Base-by-base conservation (phyloP, 495 filamentous ascomycete species). In the Beverwykella pulmonaria region DNA sequence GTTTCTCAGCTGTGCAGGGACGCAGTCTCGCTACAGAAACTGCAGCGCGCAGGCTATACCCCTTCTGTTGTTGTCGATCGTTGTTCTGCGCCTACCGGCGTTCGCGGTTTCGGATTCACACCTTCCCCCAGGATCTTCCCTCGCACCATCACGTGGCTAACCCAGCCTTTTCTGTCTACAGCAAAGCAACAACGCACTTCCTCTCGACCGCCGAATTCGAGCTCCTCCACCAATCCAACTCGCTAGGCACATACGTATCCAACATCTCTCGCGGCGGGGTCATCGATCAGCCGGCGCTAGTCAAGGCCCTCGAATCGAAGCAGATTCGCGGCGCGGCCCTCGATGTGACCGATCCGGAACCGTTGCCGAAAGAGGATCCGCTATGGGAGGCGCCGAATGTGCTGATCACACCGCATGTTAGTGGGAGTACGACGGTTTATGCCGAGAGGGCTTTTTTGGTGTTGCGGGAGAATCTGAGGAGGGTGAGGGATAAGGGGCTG, bases 321-420 rank as follows among this genome's bases (percentile, higher is more conserved):
- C 71, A 66, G 53, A 76, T 97, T 52, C 80, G 85, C 27, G 92
- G 90, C 22, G 85, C 92, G 10, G 90, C 90, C 48, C 74, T 96
- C 44, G 92, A 97, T 77, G 92, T 96, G 0, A 90, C 92, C 36
- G 91, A 94, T 59, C 91, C 91, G 0, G 92, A 97, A 71, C 92
- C 92, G 0, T 72, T 96, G 68, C 89, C 90, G 0, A 64, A 78
- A 26, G 86, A 88, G 10, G 83, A 87, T 75, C 83, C 86, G 61
- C 74, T 96, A 32, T 94, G 90, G 86, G 83, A 82, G n/a, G 77
- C 86, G 68, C 81, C 84, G 61, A 92, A 93, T 78, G 80, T 90
- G 25, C 82, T 87, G 50, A 82, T 96, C 56, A 93, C 89, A 64
- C 92, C 92, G 30, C 92, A 96, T 82, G 77, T 92, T 19, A 91